These are phyloP conservation scores for Chaetomiaceae sp. DNA, from an alignment of 2,329 filamentous ascomycete genomes.

Conservation along the genomic window DNA sequence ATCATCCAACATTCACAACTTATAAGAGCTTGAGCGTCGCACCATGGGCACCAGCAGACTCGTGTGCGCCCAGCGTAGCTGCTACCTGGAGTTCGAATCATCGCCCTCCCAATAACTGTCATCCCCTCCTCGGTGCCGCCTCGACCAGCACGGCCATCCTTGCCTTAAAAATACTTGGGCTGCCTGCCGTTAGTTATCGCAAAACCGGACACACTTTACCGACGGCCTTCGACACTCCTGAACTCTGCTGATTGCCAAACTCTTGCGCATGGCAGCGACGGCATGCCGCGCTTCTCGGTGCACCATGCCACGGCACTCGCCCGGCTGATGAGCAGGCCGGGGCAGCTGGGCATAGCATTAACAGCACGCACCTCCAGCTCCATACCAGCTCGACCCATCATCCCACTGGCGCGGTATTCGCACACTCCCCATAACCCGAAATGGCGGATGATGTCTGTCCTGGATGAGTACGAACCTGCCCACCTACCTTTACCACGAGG, in stretches of 20 bases:
- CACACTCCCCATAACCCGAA: conserved; percentile 36
- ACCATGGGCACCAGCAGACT: background rate
- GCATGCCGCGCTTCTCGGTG: conserved; percentile 26
- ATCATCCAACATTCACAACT: conserved; percentile 2
- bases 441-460: conserved; percentile 60
- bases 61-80: background rate
- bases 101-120: background rate
- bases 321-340: conserved; percentile 22
- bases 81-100: background rate
- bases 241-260: background rate
- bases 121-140: too few relatives aligned
- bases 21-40: background rate
- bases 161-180: background rate
- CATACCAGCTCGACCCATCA: conserved; percentile 1
- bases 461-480: conserved; percentile 52
- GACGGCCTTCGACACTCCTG: too few relatives aligned
- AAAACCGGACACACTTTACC: background rate
- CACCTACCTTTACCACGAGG: conserved; percentile 2
- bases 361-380: conserved; percentile 14
- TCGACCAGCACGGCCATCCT: too few relatives aligned
- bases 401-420: conserved; percentile 12
- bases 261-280: conserved; percentile 26
- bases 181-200: background rate
- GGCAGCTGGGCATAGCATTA: conserved; percentile 15
- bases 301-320: conserved; percentile 26